Evolutionary conservation across 2,329 filamentous ascomycete species (phyloP).

Genomic region (Aspergillus jensenii): DNA sequence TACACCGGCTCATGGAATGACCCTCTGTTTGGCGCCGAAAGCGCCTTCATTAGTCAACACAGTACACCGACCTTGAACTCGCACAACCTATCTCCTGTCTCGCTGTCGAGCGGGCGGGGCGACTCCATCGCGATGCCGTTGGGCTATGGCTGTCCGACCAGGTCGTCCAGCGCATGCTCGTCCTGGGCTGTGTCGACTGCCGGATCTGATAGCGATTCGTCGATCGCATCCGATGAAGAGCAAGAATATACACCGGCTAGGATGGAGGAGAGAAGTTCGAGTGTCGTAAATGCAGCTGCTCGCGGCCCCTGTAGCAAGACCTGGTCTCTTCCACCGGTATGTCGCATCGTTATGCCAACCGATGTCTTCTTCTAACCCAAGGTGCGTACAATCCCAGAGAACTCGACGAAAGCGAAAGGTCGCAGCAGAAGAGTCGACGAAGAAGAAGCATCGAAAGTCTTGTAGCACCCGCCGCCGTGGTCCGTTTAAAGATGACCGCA

Average conservation of each 20-base stretch:
- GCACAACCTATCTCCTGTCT: slow-evolving; percentile 1
- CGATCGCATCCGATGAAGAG: slow-evolving; percentile 8
- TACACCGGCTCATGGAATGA: slow-evolving; percentile 3
- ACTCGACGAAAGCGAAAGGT: slow-evolving; percentile 9
- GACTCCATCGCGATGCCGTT: slow-evolving; percentile 1
- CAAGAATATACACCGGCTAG: background rate
- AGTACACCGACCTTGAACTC: background rate
- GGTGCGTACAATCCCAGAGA: slow-evolving; percentile 1
- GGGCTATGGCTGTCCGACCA: slow-evolving; percentile 2
- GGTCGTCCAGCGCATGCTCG: slow-evolving; percentile 8
- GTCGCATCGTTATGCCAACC: background rate
- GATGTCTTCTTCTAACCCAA: background rate
- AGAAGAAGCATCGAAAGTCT: slow-evolving; percentile 6
- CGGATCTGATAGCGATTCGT: slow-evolving; percentile 8
- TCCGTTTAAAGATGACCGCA: slow-evolving; percentile 13
- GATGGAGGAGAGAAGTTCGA: background rate
- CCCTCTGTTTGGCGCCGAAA: slow-evolving; percentile 3
- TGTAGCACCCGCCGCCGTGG: slow-evolving; percentile 8
- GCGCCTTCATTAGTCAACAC: slow-evolving; percentile 2
- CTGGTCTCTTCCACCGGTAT: slow-evolving; percentile 13
- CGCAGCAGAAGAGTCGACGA: background rate
- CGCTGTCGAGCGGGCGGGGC: background rate
- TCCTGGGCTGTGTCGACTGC: slow-evolving; percentile 5
- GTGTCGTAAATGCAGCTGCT: background rate
- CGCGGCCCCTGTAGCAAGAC: slow-evolving; percentile 11